Base-by-base conservation (phyloP, 2,329 filamentous ascomycete species). In the Alternaria sp. region DNA sequence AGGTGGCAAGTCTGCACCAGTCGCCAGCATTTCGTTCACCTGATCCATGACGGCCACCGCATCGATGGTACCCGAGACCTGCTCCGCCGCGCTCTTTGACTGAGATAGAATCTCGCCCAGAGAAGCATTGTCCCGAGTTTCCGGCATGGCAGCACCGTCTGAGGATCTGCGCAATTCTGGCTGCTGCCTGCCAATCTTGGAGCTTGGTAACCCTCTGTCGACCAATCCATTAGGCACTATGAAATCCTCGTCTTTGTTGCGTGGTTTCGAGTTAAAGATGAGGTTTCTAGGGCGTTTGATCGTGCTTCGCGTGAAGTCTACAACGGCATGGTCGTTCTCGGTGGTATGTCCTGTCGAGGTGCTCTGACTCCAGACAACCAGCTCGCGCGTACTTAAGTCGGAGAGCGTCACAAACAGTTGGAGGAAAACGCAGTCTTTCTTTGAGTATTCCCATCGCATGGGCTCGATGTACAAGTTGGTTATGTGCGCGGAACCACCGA, bases 301-400 rank as follows among this genome's bases (percentile, higher is more conserved):
- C 5, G n/a, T 65, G 40, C 57, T 60, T 70, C 72, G 73, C 5
- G 63, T 57, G n/a, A 71, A 66, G 6, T 62, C 59, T n/a, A 70
- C 63, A 4, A 78, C 62, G 9, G 15, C 32, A 26, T 54, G 11
- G 17, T 28, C 28, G 26, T 30, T 10, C 32, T 26, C 28, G 40
- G 40, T 30, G 8, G 13, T 15, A 61, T 56, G 12, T 40, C 59
- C 63, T 9, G 55, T 15, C 9, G 32, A 23, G 12, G 59, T 52
- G 47, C 56, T 26, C 19, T 50, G 53, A 23, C 53, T 59, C 30
- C 66, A 70, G 13, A 76, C 23, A 13, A 79, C 55, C 19, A 64
- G 56, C 57, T 78, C 68, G 45, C 70, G 67, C 13, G 78, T 56
- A 30, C 75, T 75, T 17, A 75, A 49, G 50, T 77, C 72, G 19